These are phyloP conservation scores for Cavenderia fasciculata DNA, from an alignment of 78 protist species.

Conservation along the genomic window DNA sequence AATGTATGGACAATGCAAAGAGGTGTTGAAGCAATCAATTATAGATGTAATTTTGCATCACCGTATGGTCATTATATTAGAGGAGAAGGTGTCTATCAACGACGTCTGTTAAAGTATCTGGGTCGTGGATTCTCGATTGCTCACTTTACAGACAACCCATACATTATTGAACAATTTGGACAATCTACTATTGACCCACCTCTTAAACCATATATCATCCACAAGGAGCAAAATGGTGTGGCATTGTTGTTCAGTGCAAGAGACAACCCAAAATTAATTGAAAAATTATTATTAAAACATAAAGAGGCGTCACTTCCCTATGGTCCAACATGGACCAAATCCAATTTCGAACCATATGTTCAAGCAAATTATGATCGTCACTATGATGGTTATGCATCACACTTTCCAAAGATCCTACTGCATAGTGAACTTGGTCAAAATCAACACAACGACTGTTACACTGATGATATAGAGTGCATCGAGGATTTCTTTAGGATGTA, in stretches of 20 bases:
- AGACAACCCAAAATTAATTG: background rate
- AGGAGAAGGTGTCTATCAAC: constrained; percentile 4
- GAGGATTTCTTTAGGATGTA: too few relatives aligned
- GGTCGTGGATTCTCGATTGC: constrained; percentile 27
- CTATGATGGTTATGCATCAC: constrained; percentile 23
- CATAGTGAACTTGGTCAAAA: too few relatives aligned
- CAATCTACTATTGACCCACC: background rate
- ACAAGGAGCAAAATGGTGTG: background rate
- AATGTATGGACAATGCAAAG: constrained; percentile 24
- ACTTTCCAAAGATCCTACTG: too few relatives aligned
- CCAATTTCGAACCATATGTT: background rate
- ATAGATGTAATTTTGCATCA: constrained; percentile 28
- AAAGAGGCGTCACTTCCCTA: background rate
- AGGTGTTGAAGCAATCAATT: constrained; percentile 17
- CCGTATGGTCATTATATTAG: background rate
- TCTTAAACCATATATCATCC: background rate
- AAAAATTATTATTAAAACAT: background rate
- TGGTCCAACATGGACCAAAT: background rate
- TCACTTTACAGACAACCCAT: background rate
- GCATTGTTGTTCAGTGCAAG: background rate
- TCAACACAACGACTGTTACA: too few relatives aligned
- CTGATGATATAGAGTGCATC: too few relatives aligned
- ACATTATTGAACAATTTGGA: background rate
- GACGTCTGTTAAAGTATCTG: constrained; percentile 20
- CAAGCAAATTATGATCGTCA: background rate